Conservation (phyloP, 2,329 filamentous ascomycete genomes). For the Colletotrichum sp. region DNA sequence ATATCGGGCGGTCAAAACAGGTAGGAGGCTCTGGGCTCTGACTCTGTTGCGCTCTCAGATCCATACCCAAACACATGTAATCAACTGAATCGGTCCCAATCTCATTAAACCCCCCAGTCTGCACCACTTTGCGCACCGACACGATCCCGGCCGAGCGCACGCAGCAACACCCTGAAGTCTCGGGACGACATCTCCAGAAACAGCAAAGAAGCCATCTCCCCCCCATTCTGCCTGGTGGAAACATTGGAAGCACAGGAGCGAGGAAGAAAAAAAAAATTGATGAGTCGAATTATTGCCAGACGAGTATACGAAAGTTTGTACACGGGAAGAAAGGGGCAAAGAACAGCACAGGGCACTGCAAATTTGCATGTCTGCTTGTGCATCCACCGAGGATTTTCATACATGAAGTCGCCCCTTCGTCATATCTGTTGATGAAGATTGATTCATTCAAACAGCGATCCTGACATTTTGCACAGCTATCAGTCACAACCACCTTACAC, state of each 20-base stretch:
- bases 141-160: not conserved
- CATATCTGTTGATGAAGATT: not conserved
- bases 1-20: not conserved
- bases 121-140: not conserved
- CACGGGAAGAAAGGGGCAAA: not conserved
- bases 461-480: not conserved
- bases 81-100: conserved; percentile 1
- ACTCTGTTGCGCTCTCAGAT: not conserved
- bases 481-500: not conserved
- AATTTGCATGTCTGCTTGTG: not conserved
- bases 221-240: not conserved
- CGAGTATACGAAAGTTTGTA: not conserved
- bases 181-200: conserved; percentile 9
- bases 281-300: not conserved
- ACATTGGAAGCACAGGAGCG: not conserved
- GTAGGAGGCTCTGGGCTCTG: not conserved
- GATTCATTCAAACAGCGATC: not conserved
- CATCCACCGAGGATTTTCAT: not conserved
- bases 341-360: not conserved
- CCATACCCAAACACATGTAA: not conserved
- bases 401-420: not conserved
- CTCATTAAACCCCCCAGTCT: conserved; percentile 11
- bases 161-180: not conserved
- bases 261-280: not conserved
- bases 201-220: not conserved